These are phyloP conservation scores for Penicillium coffeae DNA, from an alignment of 495 filamentous ascomycete species.

Conservation along the genomic window DNA sequence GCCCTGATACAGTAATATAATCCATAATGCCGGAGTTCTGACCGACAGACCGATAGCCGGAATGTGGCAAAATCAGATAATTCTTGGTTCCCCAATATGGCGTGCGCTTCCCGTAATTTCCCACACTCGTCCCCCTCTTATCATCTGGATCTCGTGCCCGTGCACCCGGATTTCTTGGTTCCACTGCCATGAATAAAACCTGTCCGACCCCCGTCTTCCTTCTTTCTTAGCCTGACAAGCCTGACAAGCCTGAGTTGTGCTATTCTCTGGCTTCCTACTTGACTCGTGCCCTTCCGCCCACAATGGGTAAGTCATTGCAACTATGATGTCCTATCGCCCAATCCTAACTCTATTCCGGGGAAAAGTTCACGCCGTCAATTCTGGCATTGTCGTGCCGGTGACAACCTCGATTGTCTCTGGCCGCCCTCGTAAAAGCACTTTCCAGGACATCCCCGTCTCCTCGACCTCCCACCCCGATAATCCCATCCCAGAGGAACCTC, in stretches of 20 bases:
- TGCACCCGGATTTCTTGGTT: neutral
- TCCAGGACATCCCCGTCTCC: conserved; percentile 39
- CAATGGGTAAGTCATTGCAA: conserved; percentile 13
- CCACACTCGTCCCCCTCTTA: conserved; percentile 1
- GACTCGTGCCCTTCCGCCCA: neutral
- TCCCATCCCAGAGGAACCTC: conserved; percentile 55
- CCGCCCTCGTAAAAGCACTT: conserved; percentile 25
- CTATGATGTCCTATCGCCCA: neutral
- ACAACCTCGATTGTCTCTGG: conserved; percentile 21
- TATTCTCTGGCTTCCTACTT: neutral
- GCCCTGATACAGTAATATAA: neutral
- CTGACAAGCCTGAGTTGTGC: too few relatives aligned
- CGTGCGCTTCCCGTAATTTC: conserved; percentile 15
- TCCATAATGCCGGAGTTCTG: neutral
- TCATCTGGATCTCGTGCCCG: neutral
- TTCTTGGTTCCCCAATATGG: conserved; percentile 10
- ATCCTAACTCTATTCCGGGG: neutral
- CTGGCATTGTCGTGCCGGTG: conserved; percentile 23
- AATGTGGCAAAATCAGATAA: conserved; percentile 33
- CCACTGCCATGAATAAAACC: conserved; percentile 20
- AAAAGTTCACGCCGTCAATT: conserved; percentile 34
- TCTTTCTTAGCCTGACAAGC: neutral
- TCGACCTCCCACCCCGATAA: conserved; percentile 53
- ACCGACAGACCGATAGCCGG: neutral
- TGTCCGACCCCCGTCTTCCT: conserved; percentile 12